Conservation (phyloP, 1,284 basidiomycete species). For the Gymnopus androsaceus region DNA sequence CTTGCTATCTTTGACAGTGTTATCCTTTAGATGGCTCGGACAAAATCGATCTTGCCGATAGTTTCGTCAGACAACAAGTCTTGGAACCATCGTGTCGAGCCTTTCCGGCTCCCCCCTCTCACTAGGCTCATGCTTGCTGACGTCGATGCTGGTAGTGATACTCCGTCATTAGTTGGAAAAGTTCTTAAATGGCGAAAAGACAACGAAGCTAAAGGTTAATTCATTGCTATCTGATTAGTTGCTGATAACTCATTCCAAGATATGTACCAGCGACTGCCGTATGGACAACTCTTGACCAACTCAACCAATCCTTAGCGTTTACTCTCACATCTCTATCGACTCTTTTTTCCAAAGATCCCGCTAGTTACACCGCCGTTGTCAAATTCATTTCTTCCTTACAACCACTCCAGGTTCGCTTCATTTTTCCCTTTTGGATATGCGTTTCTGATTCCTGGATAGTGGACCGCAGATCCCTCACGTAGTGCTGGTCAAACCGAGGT, state of each 20-base stretch:
- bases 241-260: conserved; percentile 18
- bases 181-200: conserved; percentile 86
- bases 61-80: conserved; percentile 60
- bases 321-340: conserved; percentile 53
- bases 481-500: conserved; percentile 42
- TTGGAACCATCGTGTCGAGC: conserved; percentile 69
- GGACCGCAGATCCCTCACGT: conserved; percentile 59
- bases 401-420: conserved; percentile 53
- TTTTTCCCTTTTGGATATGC: background rate
- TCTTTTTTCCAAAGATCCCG: conserved; percentile 46
- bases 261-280: conserved; percentile 55
- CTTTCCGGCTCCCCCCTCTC: conserved; percentile 80
- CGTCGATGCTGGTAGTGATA: conserved; percentile 91
- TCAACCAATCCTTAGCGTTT: conserved; percentile 60
- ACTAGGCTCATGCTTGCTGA: conserved; percentile 87
- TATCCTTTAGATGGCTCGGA: conserved; percentile 21
- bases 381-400: conserved; percentile 62
- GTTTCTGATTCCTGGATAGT: conserved; percentile 37
- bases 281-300: conserved; percentile 70
- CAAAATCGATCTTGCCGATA: conserved; percentile 43
- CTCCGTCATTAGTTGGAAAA: conserved; percentile 87
- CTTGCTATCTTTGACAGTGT: conserved; percentile 16
- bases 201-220: conserved; percentile 56
- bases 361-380: conserved; percentile 55
- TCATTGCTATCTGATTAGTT: background rate